Evolutionary conservation across 306 rosid genomes (phyloP).

Genomic region (Pyrus betulifolia): DNA sequence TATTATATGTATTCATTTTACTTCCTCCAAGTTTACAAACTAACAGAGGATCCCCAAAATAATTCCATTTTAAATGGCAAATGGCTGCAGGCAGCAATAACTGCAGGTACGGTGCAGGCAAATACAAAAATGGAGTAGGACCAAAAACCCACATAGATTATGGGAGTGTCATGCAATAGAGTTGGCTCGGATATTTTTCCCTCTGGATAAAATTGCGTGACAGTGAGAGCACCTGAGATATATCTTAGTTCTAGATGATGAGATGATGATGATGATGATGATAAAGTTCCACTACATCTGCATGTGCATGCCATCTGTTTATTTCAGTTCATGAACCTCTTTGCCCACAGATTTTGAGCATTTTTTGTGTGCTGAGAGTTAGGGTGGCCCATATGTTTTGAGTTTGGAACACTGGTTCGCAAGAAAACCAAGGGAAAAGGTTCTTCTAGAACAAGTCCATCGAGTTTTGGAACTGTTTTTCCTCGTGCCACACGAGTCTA

Average conservation of each 20-base stretch:
- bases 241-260: neutral
- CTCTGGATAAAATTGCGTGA: neutral
- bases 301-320: neutral
- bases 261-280: neutral
- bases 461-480: neutral
- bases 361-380: neutral
- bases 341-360: constrained; percentile 1
- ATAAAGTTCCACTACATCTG: neutral
- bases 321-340: too few species aligned
- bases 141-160: neutral
- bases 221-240: neutral
- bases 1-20: neutral
- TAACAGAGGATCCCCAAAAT: neutral
- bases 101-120: too few species aligned
- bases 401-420: constrained; percentile 1
- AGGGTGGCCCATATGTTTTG: neutral
- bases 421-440: neutral
- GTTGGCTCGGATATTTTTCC: neutral
- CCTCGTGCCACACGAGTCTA: neutral
- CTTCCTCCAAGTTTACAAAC: neutral
- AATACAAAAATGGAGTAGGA: neutral
- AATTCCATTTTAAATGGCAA: neutral
- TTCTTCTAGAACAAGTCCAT: neutral
- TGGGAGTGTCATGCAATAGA: neutral
- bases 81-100: neutral